Evolutionary conservation across 768 basidiomycete species (phyloP), one percentile per base, ranked within the genome.

Genomic region (Mycena vulgaris): DNA sequence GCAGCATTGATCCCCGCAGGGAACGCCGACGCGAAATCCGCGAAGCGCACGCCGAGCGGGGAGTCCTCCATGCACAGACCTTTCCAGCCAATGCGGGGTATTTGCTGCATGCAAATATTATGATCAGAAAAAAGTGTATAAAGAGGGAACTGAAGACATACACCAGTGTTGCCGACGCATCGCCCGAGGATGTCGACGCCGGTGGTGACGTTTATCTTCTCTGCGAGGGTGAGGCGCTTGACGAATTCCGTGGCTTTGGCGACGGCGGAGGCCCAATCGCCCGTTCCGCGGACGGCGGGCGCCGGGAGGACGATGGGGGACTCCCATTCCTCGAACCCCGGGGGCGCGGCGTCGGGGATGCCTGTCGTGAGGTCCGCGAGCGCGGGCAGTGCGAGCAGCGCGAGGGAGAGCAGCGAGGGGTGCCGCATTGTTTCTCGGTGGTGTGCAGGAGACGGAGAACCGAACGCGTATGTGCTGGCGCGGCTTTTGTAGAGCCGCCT

Each of bases 1-100:
- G 89, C 92, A 1, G 85, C 81, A 27, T 89, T 90, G 62, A 93
- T 81, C 2, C 87, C 88, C 7, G 90, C 84, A 0, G 92, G 91
- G 76, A 90, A 92, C 3, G 85, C 85, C 21, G 85, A 86, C 7
- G 85, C 88, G 5, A 84, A 82, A 69, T 91, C 86, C 0, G 89
- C 83, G 65, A 83, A 80, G 25, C 91, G 86, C 3, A 92, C 86
- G 0, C 90, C 91, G 1, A 90, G 79, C 0, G 90, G 90, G 8
- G 86, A 86, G 66, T 89, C 89, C 79, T 86, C 59, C 17, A 73
- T 16, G n/a, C 61, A 75, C 10, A 75, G 49, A n/a, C 79, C 80
- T 68, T 72, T 16, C 73, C 71, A 48, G 70, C 58, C 39, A 68
- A 75, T 21, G 75, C 71, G 40, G 64, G 73, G 33, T 66, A 81